Percentiles rank a stretch among this genome's conserved stretches.
These are phyloP conservation scores for Arabidopsis arenosa DNA, from an alignment of 345 rosid genomes.

Conservation along the genomic window DNA sequence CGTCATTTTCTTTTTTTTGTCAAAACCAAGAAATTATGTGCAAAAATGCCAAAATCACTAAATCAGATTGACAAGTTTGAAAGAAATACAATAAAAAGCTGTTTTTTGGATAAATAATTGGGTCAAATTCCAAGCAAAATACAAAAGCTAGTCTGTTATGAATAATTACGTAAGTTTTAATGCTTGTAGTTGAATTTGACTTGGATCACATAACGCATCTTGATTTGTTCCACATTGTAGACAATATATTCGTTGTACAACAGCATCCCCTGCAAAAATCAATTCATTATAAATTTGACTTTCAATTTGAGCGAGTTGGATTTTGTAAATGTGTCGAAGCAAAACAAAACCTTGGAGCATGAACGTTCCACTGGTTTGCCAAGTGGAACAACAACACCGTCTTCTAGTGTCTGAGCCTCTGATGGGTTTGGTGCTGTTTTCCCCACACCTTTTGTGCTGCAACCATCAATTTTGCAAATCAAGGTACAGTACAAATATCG, in stretches of 20 bases:
- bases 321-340: constrained; percentile 13
- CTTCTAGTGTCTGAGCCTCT: constrained; percentile 64
- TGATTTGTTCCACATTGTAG: constrained; percentile 81
- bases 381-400: constrained; percentile 72
- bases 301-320: background rate
- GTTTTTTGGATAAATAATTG: background rate
- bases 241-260: constrained; percentile 83
- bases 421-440: constrained; percentile 68
- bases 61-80: background rate
- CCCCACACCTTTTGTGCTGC: constrained; percentile 88
- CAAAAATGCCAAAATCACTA: too few species aligned
- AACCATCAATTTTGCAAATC: constrained; percentile 31
- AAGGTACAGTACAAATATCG: background rate
- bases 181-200: constrained; percentile 65
- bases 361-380: constrained; percentile 68
- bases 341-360: constrained; percentile 37
- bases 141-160: constrained; percentile 1
- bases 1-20: too few species aligned
- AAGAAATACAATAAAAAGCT: background rate
- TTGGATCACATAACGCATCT: constrained; percentile 78
- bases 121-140: constrained; percentile 5
- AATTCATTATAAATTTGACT: background rate
- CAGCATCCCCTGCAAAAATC: constrained; percentile 63
- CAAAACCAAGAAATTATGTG: too few species aligned
- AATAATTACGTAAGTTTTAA: background rate